These are phyloP conservation scores for Nepenthes gracilis DNA, from an alignment of 148 eudicot species.

Conservation along the genomic window DNA sequence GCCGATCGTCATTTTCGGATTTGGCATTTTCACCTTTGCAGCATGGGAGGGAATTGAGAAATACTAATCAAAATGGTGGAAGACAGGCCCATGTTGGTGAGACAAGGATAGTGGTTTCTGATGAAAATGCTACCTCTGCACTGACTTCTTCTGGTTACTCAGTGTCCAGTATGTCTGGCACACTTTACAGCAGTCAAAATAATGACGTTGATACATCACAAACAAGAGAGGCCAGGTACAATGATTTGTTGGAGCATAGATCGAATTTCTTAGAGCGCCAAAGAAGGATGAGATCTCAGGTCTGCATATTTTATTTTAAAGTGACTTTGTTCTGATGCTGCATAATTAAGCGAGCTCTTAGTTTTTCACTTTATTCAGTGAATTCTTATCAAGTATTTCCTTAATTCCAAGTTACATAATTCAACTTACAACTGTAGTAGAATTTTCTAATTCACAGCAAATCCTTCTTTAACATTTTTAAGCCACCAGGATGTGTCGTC, in stretches of 20 bases:
- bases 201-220: constrained; percentile 33
- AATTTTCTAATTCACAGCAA: too few relatives aligned
- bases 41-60: constrained; percentile 29
- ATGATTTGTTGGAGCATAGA: constrained; percentile 62
- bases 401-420: not conserved
- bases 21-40: constrained; percentile 42
- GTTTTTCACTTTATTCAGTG: not conserved
- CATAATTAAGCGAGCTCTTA: not conserved
- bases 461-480: too few relatives aligned
- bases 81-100: constrained; percentile 12
- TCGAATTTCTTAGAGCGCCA: constrained; percentile 87
- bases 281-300: constrained; percentile 98
- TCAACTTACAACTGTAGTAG: too few relatives aligned
- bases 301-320: constrained; percentile 17
- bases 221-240: constrained; percentile 51
- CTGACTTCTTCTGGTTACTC: constrained; percentile 33
- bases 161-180: constrained; percentile 22
- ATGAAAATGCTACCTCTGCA: constrained; percentile 31
- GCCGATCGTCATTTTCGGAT: constrained; percentile 60
- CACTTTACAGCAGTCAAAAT: constrained; percentile 29
- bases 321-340: not conserved
- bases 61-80: constrained; percentile 13
- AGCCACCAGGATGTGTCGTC: too few relatives aligned
- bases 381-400: not conserved
- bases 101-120: constrained; percentile 21